These are phyloP conservation scores for Aristolochia fimbriata DNA, from an alignment of 164 flowering plant genomes.

Conservation along the genomic window DNA sequence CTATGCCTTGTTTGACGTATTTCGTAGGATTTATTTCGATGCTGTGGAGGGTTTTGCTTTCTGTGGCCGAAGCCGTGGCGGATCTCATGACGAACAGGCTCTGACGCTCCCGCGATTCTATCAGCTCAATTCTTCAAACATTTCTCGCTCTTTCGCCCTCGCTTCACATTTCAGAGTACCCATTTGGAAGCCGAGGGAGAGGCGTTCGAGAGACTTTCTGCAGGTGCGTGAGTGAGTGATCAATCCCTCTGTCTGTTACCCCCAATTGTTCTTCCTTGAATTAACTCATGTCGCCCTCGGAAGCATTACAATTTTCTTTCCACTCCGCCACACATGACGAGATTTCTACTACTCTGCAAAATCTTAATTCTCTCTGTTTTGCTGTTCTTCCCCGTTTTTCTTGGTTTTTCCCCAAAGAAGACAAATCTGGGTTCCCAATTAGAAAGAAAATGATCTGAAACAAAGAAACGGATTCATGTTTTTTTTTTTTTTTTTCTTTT, in stretches of 20 bases:
- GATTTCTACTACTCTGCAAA: not conserved
- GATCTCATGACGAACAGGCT: constrained; percentile 9
- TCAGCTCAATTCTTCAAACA: too few relatives aligned
- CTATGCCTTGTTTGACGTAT: constrained; percentile 4
- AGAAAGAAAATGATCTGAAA: too few relatives aligned
- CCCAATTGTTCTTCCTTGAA: too few relatives aligned
- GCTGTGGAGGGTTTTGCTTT: constrained; percentile 1
- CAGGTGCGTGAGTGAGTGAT: too few relatives aligned
- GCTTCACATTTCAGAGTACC: not conserved
- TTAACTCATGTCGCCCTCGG: too few relatives aligned
- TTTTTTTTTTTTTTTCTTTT: too few relatives aligned
- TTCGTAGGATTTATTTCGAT: not conserved
- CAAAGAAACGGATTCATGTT: too few relatives aligned
- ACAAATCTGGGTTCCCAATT: too few relatives aligned
- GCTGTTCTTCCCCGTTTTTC: not conserved
- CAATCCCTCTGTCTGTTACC: too few relatives aligned
- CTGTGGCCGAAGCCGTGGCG: constrained; percentile 6
- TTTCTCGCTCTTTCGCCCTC: too few relatives aligned
- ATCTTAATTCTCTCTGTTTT: not conserved
- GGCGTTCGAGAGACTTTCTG: constrained; percentile 2
- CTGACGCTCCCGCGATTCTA: not conserved
- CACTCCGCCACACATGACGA: too few relatives aligned
- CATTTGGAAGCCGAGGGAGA: constrained; percentile 6
- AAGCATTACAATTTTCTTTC: too few relatives aligned
- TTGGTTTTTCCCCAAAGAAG: not conserved